phyloP scores from a whole-genome alignment of 2,329 filamentous ascomycete genomes.

The Trichoderma endophyticum region DNA sequence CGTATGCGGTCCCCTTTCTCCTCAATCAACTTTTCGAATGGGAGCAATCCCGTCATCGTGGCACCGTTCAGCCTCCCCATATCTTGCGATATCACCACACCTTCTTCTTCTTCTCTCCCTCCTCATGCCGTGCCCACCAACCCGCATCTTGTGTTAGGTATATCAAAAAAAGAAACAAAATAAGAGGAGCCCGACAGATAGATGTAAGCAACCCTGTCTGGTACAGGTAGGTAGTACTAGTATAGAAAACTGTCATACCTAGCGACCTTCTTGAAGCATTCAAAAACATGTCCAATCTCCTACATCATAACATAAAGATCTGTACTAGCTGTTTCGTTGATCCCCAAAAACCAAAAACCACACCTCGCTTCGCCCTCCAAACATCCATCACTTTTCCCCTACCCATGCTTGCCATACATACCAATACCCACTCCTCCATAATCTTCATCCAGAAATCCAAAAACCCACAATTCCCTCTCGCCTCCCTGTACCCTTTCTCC shows the following conservation, averaged over 20 bases:
- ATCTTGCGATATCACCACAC: constrained; percentile 10
- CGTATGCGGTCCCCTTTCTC: not conserved
- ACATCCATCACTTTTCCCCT: not conserved
- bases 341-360: not conserved
- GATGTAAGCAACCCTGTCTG: not conserved
- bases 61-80: not conserved
- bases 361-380: not conserved
- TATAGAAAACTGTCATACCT: too few species aligned
- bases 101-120: not conserved
- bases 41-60: not conserved
- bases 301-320: not conserved
- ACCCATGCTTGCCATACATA: not conserved
- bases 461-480: not conserved
- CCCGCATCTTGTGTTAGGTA: not conserved
- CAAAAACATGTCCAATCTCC: not conserved
- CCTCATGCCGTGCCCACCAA: not conserved
- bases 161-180: not conserved
- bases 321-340: not conserved
- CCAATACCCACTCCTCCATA: not conserved
- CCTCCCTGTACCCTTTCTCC: not conserved
- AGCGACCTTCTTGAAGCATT: not conserved
- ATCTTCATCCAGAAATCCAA: not conserved
- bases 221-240: not conserved
- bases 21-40: not conserved
- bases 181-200: not conserved